Base-by-base conservation (phyloP, 805 yeast genomes). In the Priceomyces medius region DNA sequence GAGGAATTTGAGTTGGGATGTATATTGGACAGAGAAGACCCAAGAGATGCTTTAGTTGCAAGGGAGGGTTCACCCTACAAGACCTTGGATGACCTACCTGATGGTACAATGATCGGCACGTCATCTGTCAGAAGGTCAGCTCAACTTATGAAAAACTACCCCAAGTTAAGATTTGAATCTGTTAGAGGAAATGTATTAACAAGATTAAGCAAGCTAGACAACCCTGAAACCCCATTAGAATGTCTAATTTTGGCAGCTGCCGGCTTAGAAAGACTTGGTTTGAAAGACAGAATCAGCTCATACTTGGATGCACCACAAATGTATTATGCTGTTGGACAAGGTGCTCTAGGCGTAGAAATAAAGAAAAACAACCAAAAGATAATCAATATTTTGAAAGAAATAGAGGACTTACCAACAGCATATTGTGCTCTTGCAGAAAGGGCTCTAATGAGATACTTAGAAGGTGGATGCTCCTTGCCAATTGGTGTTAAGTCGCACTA, bases 261-360 rank as follows among this genome's bases (percentile, higher is more conserved):
- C 1, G 99, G 99, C 2, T 73, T 93, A 44, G 68, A 78, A 17
- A 78, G 99, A 50, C 66, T 85, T 32, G 85, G 82, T 9, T 66
- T 90, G 39, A 80, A 77, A n/a, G 61, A 79, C 50, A 73, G 97
- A 61, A 88, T 93, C 57, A 81, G 96, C 4, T 72, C 77, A 47
- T 75, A 72, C 49, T 72, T 93, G 47, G 79, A 83, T 42, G 74
- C 81, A 4, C 85, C 87, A 24, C 86, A 83, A 41, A 87, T 91
- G 96, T 85, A 81, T 59, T 87, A 91, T 59, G 97, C 99, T 1
- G 97, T 93, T 35, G 99, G 99, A n/a, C 99, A 93, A 68, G 99
- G 99, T 48, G 98, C 98, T 0, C 66, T 93, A 34, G 99, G 98
- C 14, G 70, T 93, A 20, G 99, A 93, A 66, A 87, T 91, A 50